Evolutionary conservation across 306 rosid species (phyloP), one percentile per base, ranked within the genome.

Genomic region (Datisca glomerata): DNA sequence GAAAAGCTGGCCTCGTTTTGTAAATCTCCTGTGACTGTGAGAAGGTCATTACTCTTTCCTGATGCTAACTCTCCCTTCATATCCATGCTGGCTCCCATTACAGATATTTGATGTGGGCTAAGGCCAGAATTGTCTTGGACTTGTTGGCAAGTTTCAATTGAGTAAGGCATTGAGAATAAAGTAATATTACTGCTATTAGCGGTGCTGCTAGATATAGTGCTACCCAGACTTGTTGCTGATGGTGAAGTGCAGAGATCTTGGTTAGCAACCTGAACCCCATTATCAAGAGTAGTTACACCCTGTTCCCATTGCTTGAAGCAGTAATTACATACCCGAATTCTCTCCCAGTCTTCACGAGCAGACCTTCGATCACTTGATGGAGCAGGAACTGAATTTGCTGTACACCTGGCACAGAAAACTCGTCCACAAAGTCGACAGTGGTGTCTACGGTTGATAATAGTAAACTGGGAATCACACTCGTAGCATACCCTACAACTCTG

Each of bases 371-470:
- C 57, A 47, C 45, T 51, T 36, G 65, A 60, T n/a, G 75, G 66
- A 46, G 79, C 64, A 50, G 92, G 98, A 53, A 91, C 53, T 4
- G 76, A 66, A 52, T 91, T 80, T 43, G 67, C 32, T n/a, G 98
- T 78, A 56, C 98, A 91, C 63, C 59, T 78, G 15, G 66, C 71
- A 60, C 98, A 91, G 74, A 91, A 91, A 66, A 91, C 73, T 2
- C 86, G 74, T 6, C 98, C 98, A 63, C 98, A 91, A 21, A 61
- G 74, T 32, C 98, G 86, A 64, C 98, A 91, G 51, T 91, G 98
- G 61, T 84, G 98, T 45, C 68, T 76, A 7, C 98, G 93, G 48
- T 91, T 84, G 47, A 91, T 56, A 15, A 91, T 12, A 35, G 75
- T 80, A 65, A 91, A 91, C 46, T 78, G 96, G 7, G 76, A 68